phyloP scores from a whole-genome alignment of 352 stramenopile species.

The Globisporangium cystogenes region DNA sequence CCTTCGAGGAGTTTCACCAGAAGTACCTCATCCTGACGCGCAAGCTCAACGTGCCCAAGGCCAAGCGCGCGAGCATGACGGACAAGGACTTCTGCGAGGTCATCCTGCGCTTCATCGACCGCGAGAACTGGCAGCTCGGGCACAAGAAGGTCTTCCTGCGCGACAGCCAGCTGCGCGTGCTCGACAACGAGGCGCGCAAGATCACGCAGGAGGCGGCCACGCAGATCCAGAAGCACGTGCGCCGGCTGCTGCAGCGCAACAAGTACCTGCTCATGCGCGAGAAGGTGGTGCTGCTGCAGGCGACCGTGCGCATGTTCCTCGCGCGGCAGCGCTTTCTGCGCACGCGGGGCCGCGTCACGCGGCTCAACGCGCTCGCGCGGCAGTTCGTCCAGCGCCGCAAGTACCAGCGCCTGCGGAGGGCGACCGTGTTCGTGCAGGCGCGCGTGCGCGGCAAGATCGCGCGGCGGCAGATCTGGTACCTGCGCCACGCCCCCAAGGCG shows the following conservation, averaged over 20 bases:
- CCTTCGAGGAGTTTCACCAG: conserved; percentile 85
- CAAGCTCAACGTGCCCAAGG: conserved; percentile 47
- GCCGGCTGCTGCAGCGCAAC: conserved; percentile 57
- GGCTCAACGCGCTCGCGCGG: conserved; percentile 59
- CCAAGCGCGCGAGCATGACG: conserved; percentile 42
- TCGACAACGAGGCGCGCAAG: conserved; percentile 84
- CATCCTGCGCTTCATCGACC: conserved; percentile 71
- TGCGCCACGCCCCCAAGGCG: conserved; percentile 67
- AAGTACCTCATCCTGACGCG: conserved; percentile 86
- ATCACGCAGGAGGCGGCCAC: conserved; percentile 77
- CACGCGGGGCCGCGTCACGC: conserved; percentile 55
- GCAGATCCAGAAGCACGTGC: conserved; percentile 72
- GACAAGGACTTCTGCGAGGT: conserved; percentile 82
- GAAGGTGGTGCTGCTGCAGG: conserved; percentile 65
- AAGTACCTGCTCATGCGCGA: conserved; percentile 54
- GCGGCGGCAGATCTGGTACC: conserved; percentile 58
- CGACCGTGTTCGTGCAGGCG: conserved; percentile 68
- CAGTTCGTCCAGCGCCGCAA: conserved; percentile 74
- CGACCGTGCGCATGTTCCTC: conserved; percentile 61
- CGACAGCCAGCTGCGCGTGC: conserved; percentile 72
- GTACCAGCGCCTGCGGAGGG: conserved; percentile 58
- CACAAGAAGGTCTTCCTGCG: conserved; percentile 89
- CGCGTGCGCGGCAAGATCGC: conserved; percentile 66
- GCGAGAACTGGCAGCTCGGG: conserved; percentile 85
- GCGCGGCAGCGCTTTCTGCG: conserved; percentile 43